Evolutionary conservation across 2,329 filamentous ascomycete genomes (phyloP).

Genomic region (Fusarium albidum): DNA sequence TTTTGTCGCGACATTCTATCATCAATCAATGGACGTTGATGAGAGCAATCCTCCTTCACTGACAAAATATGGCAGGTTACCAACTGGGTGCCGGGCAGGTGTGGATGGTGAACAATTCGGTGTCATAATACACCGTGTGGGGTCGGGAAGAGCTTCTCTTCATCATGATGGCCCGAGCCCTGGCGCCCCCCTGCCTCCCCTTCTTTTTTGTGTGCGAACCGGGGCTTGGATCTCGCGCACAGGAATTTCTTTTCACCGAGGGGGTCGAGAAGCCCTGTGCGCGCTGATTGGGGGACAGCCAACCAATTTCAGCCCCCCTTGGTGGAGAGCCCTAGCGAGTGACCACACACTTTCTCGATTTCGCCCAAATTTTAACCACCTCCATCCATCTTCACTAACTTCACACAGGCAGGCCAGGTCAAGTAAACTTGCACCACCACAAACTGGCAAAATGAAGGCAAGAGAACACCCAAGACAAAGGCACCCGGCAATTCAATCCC

Average conservation of each 20-base stretch:
- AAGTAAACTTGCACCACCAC: conserved; percentile 54
- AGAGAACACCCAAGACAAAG: conserved; percentile 25
- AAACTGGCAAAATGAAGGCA: conserved; percentile 60
- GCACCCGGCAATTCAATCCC: conserved; percentile 7
- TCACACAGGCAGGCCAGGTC: conserved; percentile 53
- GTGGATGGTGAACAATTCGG: not conserved
- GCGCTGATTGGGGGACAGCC: conserved; percentile 49
- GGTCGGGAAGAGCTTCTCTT: too few relatives aligned
- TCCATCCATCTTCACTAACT: conserved; percentile 47
- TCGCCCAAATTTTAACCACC: conserved; percentile 46
- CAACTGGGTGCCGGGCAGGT: too few relatives aligned
- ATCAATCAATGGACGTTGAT: too few relatives aligned
- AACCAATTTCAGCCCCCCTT: conserved; percentile 21
- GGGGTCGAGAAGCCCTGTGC: not conserved
- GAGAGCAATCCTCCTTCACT: too few relatives aligned
- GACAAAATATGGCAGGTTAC: too few relatives aligned
- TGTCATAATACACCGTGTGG: conserved; percentile 18
- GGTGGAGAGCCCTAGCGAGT: conserved; percentile 51
- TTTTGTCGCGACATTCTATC: too few relatives aligned
- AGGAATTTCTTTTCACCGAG: conserved; percentile 38
- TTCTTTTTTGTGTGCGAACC: conserved; percentile 5
- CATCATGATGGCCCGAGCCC: too few relatives aligned
- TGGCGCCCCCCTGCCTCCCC: conserved; percentile 14
- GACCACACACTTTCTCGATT: conserved; percentile 53
- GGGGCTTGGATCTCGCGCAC: not conserved